Evolutionary conservation across 164 flowering plant genomes (phyloP).

Genomic region (Umbilicus rupestris): DNA sequence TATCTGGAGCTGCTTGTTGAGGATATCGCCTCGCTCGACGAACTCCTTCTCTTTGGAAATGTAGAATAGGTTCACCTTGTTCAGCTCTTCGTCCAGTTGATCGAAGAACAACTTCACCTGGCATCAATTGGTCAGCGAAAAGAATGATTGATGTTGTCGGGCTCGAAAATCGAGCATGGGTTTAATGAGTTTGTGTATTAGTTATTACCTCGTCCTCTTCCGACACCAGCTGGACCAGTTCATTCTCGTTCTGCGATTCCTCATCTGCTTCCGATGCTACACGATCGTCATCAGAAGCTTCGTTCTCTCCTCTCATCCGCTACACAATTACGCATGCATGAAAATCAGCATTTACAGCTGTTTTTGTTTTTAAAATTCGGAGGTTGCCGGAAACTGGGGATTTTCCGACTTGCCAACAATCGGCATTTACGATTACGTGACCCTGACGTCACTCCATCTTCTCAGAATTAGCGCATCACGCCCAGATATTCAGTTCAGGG

Average conservation of each 20-base stretch:
- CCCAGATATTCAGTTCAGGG: neutral
- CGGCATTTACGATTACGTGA: neutral
- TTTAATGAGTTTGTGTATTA: no score
- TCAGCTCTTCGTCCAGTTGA: constrained; percentile 60
- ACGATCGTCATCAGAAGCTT: constrained; percentile 8
- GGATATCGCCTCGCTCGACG: constrained; percentile 61
- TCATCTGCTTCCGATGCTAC: constrained; percentile 19
- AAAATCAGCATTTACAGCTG: neutral
- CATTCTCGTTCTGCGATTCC: constrained; percentile 38
- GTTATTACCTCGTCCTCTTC: constrained; percentile 81
- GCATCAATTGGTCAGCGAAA: neutral
- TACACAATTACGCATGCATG: constrained; percentile 12
- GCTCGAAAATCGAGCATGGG: neutral
- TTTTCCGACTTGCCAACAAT: neutral
- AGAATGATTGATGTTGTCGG: neutral
- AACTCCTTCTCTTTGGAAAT: constrained; percentile 51
- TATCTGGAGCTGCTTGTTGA: constrained; percentile 65
- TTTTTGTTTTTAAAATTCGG: neutral
- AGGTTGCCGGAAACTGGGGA: neutral
- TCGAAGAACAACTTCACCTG: constrained; percentile 61
- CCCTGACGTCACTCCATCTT: constrained; percentile 2
- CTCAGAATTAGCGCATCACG: no score
- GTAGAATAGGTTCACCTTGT: constrained; percentile 75
- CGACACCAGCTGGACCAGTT: constrained; percentile 55
- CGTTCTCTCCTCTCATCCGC: constrained; percentile 30